phyloP scores from a whole-genome alignment of 1,284 basidiomycete species.

The Ceratobasidium sp. region DNA sequence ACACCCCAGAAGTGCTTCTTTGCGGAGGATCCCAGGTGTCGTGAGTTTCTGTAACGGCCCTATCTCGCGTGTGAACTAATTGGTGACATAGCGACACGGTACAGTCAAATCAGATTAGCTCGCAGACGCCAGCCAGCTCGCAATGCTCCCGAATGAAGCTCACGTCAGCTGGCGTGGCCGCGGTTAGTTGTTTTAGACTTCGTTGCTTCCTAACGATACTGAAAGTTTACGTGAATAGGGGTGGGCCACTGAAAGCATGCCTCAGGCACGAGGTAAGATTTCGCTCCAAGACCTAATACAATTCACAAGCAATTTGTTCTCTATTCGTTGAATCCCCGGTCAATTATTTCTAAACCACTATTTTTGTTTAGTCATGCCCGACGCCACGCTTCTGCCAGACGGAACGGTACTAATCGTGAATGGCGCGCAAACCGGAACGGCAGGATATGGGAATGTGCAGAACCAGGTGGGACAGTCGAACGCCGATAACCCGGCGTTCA shows the following conservation, averaged over 20 bases:
- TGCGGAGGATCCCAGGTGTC: conserved; percentile 71
- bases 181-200: conserved; percentile 47
- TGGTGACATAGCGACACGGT: conserved; percentile 42
- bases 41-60: not conserved
- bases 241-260: conserved; percentile 79
- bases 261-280: conserved; percentile 59
- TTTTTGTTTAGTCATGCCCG: conserved; percentile 56
- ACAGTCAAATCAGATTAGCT: conserved; percentile 7
- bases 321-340: too few species aligned
- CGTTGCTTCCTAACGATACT: too few species aligned
- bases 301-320: too few species aligned
- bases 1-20: conserved; percentile 72
- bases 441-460: conserved; percentile 57
- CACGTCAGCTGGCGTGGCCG: conserved; percentile 43
- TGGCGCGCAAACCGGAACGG: conserved; percentile 56
- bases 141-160: conserved; percentile 15
- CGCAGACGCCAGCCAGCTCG: conserved; percentile 2
- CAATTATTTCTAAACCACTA: too few species aligned
- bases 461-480: conserved; percentile 59
- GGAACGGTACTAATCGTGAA: conserved; percentile 61
- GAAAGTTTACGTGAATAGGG: not conserved
- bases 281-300: too few species aligned
- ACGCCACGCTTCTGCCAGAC: conserved; percentile 61
- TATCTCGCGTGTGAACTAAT: not conserved
- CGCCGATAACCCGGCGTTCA: conserved; percentile 56